Evolutionary conservation across 306 rosid genomes (phyloP), one percentile per base, ranked within the genome.

Genomic region (Lathyrus oleraceus): DNA sequence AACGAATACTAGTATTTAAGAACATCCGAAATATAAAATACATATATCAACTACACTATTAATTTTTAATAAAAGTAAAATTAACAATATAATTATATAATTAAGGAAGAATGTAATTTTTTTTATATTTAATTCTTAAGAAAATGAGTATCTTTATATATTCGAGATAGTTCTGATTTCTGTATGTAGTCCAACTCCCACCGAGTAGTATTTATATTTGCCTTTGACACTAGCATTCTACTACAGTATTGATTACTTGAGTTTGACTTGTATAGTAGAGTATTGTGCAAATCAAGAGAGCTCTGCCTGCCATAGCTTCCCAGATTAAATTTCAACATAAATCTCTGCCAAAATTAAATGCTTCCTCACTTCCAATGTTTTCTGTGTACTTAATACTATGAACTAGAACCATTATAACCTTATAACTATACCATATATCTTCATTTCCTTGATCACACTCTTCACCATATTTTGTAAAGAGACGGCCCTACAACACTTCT

Each of bases 251-350:
- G 23, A 30, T 16, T 30, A 7, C 16, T 32, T 32, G 17, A 11
- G 10, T 48, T 28, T 64, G 54, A 57, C 43, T 28, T 32, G 8
- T 59, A 35, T 36, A 58, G 25, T 59, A 35, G 48, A 58, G 25
- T 53, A 21, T 74, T 82, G 92, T 42, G 87, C 87, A 83, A 85
- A 78, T 73, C 89, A 73, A 89, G 87, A 58, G 71, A 87, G 81
- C 27, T 45, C 54, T 61, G 57, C n/a, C 35, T 74, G 78, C 76
- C 82, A 64, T 19, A 56, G 53, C 62, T 54, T 64, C 52, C 70
- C 59, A 23, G 66, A 79, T 67, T 79, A 70, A 87, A 75, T 81
- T 66, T 60, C 30, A 54, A 58, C 30, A 28, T 8, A 38, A 54
- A 42, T 6, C 20, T 49, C 57, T 8, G 53, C 39, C 58, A 67